Percentiles rank a stretch among this genome's conserved stretches.
Evolutionary conservation across 805 yeast genomes (phyloP).

Genomic region (Schwanniomyces yamadae): DNA sequence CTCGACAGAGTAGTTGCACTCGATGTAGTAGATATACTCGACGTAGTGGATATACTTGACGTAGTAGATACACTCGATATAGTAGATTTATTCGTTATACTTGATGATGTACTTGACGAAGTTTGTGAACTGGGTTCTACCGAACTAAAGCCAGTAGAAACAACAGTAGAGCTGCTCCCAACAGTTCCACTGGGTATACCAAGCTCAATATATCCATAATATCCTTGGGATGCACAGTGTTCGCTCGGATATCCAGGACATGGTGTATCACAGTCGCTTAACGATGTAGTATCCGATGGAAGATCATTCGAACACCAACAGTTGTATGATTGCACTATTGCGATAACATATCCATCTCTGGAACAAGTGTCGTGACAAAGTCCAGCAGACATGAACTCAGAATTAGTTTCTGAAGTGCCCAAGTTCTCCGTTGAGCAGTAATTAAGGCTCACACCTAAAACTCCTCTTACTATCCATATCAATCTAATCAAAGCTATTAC

Average conservation of each 20-base stretch:
- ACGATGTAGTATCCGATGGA: slow-evolving; percentile 42
- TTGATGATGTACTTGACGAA: slow-evolving; percentile 12
- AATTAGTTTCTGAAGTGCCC: slow-evolving; percentile 14
- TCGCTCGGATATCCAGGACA: slow-evolving; percentile 50
- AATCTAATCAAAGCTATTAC: no score
- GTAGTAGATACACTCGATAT: slow-evolving; percentile 15
- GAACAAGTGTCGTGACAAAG: slow-evolving; percentile 48
- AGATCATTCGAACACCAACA: slow-evolving; percentile 64
- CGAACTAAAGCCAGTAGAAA: no score
- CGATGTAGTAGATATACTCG: slow-evolving; percentile 9
- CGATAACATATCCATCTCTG: slow-evolving; percentile 46
- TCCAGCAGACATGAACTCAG: slow-evolving; percentile 48
- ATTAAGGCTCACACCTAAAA: slow-evolving; percentile 3
- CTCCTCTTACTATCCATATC: no score
- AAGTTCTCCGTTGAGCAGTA: slow-evolving; percentile 25
- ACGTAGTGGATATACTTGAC: slow-evolving; percentile 23
- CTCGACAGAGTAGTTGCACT: slow-evolving; percentile 16
- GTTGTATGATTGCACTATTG: slow-evolving; percentile 46
- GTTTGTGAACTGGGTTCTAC: no score
- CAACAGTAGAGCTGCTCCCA: background rate
- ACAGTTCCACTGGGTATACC: slow-evolving; percentile 15
- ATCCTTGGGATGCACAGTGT: slow-evolving; percentile 42
- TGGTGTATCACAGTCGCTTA: slow-evolving; percentile 30
- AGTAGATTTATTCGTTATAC: slow-evolving; percentile 8
- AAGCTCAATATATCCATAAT: slow-evolving; percentile 54